Conservation (phyloP, 345 rosid genomes). For the Barbarea vulgaris region DNA sequence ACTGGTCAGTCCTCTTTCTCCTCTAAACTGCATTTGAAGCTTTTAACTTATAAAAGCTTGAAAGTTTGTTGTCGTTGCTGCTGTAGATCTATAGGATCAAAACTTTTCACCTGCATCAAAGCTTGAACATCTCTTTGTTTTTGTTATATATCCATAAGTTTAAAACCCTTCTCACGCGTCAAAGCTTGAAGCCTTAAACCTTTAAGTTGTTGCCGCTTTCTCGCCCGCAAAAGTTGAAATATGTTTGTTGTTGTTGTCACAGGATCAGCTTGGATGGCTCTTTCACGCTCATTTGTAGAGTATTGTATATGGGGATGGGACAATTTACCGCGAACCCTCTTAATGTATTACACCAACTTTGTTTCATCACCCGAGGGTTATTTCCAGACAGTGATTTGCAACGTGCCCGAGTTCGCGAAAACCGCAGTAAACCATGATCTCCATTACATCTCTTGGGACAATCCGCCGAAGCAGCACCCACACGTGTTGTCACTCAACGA, state of each 20-base stretch:
- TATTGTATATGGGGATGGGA: slow-evolving; percentile 99
- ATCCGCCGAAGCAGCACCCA: slow-evolving; percentile 92
- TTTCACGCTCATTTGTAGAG: slow-evolving; percentile 82
- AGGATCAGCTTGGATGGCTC: slow-evolving; percentile 99
- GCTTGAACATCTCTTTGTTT: neutral
- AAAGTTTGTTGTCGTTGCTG: neutral
- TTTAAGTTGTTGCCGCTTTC: neutral
- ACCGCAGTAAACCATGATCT: slow-evolving; percentile 87
- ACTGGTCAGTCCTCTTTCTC: slow-evolving; percentile 62
- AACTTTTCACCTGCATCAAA: neutral
- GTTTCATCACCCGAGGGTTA: slow-evolving; percentile 98
- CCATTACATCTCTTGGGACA: slow-evolving; percentile 97
- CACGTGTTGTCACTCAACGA: slow-evolving; percentile 81
- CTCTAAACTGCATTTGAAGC: neutral
- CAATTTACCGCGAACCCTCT: slow-evolving; percentile 84
- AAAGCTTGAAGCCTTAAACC: neutral
- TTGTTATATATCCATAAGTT: neutral
- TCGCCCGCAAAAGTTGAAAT: neutral
- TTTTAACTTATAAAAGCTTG: neutral
- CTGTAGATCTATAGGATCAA: neutral
- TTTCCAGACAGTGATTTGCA: slow-evolving; percentile 95
- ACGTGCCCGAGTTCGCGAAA: slow-evolving; percentile 70
- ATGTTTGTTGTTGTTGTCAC: slow-evolving; percentile 26
- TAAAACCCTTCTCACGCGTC: neutral
- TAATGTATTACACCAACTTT: slow-evolving; percentile 95